Evolutionary conservation across 176 grass and related monocot species (phyloP).

Genomic region (Tillandsia fasciculata): DNA sequence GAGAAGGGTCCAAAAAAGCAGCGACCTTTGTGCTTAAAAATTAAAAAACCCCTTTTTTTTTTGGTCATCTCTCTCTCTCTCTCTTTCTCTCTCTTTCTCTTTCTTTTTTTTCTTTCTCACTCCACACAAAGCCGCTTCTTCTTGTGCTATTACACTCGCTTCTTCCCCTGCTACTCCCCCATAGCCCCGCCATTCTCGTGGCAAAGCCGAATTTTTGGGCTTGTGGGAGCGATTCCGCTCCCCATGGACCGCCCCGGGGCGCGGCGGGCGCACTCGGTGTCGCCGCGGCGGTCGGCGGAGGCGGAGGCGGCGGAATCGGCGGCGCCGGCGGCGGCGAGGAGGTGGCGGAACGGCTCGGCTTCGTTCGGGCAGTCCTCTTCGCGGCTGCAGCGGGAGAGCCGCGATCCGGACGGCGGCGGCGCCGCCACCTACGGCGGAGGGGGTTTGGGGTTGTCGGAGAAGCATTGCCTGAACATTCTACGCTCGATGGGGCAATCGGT

Average conservation of each 20-base stretch:
- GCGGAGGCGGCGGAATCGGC: slow-evolving; percentile 1
- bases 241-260: neutral
- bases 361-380: slow-evolving; percentile 48
- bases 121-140: no score
- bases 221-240: slow-evolving; percentile 12
- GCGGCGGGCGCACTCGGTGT: slow-evolving; percentile 55
- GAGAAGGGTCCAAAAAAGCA: slow-evolving; percentile 4
- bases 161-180: slow-evolving; percentile 11
- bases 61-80: neutral
- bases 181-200: slow-evolving; percentile 54
- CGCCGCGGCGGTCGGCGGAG: slow-evolving; percentile 26
- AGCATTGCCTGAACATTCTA: slow-evolving; percentile 55
- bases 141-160: no score
- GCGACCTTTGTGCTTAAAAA: slow-evolving; percentile 7
- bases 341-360: slow-evolving; percentile 34
- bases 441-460: slow-evolving; percentile 44
- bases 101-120: no score
- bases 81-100: neutral
- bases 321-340: neutral
- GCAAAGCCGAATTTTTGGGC: slow-evolving; percentile 82
- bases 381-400: slow-evolving; percentile 48
- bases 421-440: slow-evolving; percentile 3
- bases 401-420: neutral
- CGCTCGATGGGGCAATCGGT: slow-evolving; percentile 83
- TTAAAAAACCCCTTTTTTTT: slow-evolving; percentile 30